These are phyloP conservation scores for Euphorbia neoarborescens DNA, from an alignment of 441 rosid genomes.

Conservation along the genomic window DNA sequence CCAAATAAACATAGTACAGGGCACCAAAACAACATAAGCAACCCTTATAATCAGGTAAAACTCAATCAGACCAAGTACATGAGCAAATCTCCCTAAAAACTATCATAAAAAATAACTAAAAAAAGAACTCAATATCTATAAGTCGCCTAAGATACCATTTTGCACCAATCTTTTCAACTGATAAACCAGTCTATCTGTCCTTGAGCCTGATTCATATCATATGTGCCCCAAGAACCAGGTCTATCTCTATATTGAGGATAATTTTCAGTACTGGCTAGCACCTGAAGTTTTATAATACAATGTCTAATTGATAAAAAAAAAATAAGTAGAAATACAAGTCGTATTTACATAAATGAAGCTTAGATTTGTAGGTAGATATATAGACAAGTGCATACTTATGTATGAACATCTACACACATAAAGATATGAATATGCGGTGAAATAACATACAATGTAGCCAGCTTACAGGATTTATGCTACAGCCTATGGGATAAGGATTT, in stretches of 20 bases:
- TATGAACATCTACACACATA: neutral
- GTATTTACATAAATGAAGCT: neutral
- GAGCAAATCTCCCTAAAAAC: slow-evolving; percentile 20
- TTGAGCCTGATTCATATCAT: slow-evolving; percentile 59
- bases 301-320: neutral
- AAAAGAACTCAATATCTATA: slow-evolving; percentile 22
- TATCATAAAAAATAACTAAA: slow-evolving; percentile 23
- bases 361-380: neutral
- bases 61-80: slow-evolving; percentile 20
- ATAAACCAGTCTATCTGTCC: slow-evolving; percentile 49
- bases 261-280: slow-evolving; percentile 53
- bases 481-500: slow-evolving; percentile 55
- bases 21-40: slow-evolving; percentile 20
- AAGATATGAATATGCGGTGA: neutral
- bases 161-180: slow-evolving; percentile 24
- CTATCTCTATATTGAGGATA: slow-evolving; percentile 68
- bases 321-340: neutral
- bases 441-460: neutral
- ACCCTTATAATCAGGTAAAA: slow-evolving; percentile 28
- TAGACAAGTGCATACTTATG: neutral
- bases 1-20: slow-evolving; percentile 18
- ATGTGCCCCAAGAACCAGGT: slow-evolving; percentile 55
- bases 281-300: slow-evolving; percentile 30
- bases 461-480: slow-evolving; percentile 79
- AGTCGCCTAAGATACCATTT: slow-evolving; percentile 37